Evolutionary conservation across 2,329 filamentous ascomycete species (phyloP).

Genomic region (Nemania sp.): DNA sequence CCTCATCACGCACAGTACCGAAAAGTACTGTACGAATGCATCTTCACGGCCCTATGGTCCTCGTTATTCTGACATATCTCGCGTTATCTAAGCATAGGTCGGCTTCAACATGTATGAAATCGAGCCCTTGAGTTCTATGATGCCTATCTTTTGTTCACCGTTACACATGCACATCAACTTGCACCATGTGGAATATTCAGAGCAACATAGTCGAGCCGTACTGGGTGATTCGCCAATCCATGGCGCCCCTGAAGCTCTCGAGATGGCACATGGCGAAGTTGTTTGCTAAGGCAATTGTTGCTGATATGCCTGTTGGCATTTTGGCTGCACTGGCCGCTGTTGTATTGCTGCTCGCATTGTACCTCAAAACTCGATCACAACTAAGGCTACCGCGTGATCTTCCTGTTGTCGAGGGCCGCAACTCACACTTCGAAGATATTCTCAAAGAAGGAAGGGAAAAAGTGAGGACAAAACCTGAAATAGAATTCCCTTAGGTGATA

Average conservation of each 20-base stretch:
- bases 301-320: neutral
- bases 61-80: neutral
- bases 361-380: constrained; percentile 4
- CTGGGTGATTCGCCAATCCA: constrained; percentile 29
- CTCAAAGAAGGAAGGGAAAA: constrained; percentile 27
- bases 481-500: neutral
- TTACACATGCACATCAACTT: neutral
- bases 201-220: constrained; percentile 35
- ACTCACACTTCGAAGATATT: constrained; percentile 24
- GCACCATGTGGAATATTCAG: constrained; percentile 26
- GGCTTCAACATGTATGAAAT: neutral
- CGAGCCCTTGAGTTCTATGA: neutral
- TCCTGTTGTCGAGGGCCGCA: constrained; percentile 16
- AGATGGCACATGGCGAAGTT: constrained; percentile 36
- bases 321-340: neutral
- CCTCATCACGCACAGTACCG: neutral
- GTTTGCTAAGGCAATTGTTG: neutral
- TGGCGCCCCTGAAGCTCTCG: constrained; percentile 33
- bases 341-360: neutral
- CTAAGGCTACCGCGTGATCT: constrained; percentile 6
- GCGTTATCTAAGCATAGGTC: neutral
- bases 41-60: neutral
- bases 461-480: constrained; percentile 4
- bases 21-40: neutral
- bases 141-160: neutral